Evolutionary conservation across 176 grass and related monocot species (phyloP).

Genomic region (Eleusine indica): DNA sequence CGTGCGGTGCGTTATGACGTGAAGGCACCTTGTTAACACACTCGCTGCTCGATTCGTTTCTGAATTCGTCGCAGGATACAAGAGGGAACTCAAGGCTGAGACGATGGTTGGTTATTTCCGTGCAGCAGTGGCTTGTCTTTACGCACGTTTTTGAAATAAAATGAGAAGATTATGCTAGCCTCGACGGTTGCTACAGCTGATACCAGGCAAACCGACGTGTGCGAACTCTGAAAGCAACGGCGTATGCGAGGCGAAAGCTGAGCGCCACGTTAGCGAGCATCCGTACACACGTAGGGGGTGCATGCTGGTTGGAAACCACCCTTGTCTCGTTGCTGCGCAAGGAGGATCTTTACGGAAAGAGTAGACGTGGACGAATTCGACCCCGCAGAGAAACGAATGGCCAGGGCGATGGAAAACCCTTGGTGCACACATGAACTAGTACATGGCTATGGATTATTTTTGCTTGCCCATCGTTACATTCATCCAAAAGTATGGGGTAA

Average conservation of each 20-base stretch:
- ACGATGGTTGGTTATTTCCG: background rate
- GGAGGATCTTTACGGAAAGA: slow-evolving; percentile 34
- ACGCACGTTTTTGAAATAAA: background rate
- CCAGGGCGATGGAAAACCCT: slow-evolving; percentile 14
- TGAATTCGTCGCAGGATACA: slow-evolving; percentile 17
- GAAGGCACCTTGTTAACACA: slow-evolving; percentile 27
- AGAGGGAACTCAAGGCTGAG: background rate
- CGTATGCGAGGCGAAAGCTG: background rate
- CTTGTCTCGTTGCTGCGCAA: slow-evolving; percentile 12
- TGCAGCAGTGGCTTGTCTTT: background rate
- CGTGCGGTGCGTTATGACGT: slow-evolving; percentile 45
- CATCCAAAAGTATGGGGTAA: background rate
- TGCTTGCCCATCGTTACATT: background rate
- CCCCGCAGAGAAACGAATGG: background rate
- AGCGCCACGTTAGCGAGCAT: background rate
- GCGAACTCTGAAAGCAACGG: slow-evolving; percentile 40
- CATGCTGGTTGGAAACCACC: background rate
- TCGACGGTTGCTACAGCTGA: background rate
- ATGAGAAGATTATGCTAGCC: background rate
- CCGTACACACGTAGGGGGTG: background rate
- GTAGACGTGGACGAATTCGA: slow-evolving; percentile 32
- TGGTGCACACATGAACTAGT: slow-evolving; percentile 25
- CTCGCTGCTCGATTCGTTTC: background rate
- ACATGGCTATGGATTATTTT: background rate
- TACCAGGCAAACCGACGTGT: background rate